Evolutionary conservation across 148 eudicot species (phyloP).

Genomic region (Pharnaceum exiguum): DNA sequence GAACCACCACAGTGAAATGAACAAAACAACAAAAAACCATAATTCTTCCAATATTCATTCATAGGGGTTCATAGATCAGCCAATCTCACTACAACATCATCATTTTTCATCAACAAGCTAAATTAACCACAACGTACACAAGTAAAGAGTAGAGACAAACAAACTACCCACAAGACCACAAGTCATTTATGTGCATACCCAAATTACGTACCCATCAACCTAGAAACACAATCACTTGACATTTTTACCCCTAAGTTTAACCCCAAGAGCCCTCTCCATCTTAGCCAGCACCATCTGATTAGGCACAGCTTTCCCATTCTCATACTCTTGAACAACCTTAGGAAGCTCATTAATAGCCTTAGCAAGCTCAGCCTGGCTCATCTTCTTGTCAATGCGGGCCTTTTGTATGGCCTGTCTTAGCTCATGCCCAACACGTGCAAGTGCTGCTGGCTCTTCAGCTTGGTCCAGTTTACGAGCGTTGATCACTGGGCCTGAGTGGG

Average conservation of each 20-base stretch:
- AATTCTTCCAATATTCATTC: too few species aligned
- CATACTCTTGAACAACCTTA: slow-evolving; percentile 78
- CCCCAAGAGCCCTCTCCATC: slow-evolving; percentile 73
- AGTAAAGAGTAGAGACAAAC: too few species aligned
- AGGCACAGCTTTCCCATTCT: slow-evolving; percentile 79
- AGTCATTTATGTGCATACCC: too few species aligned
- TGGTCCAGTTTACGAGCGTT: slow-evolving; percentile 58
- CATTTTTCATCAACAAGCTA: too few species aligned
- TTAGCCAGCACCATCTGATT: slow-evolving; percentile 63
- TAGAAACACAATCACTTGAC: slow-evolving; percentile 13
- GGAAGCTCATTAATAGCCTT: slow-evolving; percentile 56
- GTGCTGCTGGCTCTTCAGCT: slow-evolving; percentile 59
- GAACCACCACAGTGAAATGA: too few species aligned
- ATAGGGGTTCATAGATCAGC: too few species aligned
- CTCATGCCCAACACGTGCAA: slow-evolving; percentile 40
- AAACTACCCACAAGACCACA: neutral
- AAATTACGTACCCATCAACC: neutral
- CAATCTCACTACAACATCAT: too few species aligned
- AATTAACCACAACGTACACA: too few species aligned
- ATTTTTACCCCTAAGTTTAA: slow-evolving; percentile 58
- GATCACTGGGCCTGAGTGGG: slow-evolving; percentile 29
- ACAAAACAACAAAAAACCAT: too few species aligned
- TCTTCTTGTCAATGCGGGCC: slow-evolving; percentile 67
- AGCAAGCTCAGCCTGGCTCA: slow-evolving; percentile 74
- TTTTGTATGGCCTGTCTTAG: slow-evolving; percentile 59